phyloP scores from a whole-genome alignment of 805 yeast genomes.

The Candida adriatica region DNA sequence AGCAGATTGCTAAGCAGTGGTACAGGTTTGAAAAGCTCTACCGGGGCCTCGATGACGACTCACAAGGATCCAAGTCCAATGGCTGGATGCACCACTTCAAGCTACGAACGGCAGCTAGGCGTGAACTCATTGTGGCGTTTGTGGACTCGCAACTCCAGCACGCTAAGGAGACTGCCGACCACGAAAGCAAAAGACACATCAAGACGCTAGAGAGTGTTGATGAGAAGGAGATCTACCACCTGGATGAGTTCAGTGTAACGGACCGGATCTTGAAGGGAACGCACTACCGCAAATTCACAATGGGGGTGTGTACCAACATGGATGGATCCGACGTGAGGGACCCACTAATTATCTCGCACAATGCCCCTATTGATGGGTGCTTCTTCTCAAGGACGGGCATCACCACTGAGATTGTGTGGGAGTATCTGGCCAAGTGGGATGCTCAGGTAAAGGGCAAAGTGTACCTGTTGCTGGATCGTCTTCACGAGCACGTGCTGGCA shows the following conservation, averaged over 20 bases:
- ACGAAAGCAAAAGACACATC: slow-evolving; percentile 18
- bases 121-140: slow-evolving; percentile 23
- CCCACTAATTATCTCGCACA: slow-evolving; percentile 13
- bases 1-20: slow-evolving; percentile 27
- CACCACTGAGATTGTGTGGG: slow-evolving; percentile 20
- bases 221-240: slow-evolving; percentile 27
- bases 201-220: slow-evolving; percentile 12
- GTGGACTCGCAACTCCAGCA: slow-evolving; percentile 9
- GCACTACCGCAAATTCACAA: slow-evolving; percentile 7
- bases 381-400: slow-evolving; percentile 13
- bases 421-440: slow-evolving; percentile 14
- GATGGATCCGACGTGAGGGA: slow-evolving; percentile 17
- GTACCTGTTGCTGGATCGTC: slow-evolving; percentile 27
- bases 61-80: slow-evolving; percentile 22
- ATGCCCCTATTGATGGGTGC: slow-evolving; percentile 8
- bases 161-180: slow-evolving; percentile 1
- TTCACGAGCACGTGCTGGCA: slow-evolving; percentile 31
- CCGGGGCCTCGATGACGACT: slow-evolving; percentile 5
- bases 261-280: slow-evolving; percentile 18
- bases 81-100: slow-evolving; percentile 38
- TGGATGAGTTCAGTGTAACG: slow-evolving; percentile 29
- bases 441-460: slow-evolving; percentile 13
- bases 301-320: slow-evolving; percentile 17
- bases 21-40: slow-evolving; percentile 15
- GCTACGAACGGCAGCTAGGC: slow-evolving; percentile 23